phyloP scores from a whole-genome alignment of 148 eudicot genomes.

The Cornus suecica region DNA sequence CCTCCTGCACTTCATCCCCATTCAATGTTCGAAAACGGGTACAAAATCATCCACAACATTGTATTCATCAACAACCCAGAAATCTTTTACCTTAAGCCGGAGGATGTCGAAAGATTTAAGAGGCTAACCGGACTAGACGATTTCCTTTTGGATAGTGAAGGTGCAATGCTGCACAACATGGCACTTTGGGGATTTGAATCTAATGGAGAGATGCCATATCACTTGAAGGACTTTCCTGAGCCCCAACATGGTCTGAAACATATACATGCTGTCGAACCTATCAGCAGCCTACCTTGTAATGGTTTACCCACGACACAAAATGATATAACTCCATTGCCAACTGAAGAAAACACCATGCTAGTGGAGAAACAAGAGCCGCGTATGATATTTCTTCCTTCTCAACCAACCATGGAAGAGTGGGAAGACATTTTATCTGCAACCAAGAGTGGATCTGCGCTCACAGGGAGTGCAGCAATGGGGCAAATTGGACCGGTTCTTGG shows the following conservation, averaged over 20 bases:
- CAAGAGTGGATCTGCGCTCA: slow-evolving; percentile 53
- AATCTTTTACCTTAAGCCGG: slow-evolving; percentile 35
- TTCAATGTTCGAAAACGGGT: slow-evolving; percentile 23
- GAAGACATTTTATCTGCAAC: slow-evolving; percentile 37
- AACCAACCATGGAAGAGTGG: slow-evolving; percentile 56
- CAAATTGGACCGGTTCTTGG: slow-evolving; percentile 66
- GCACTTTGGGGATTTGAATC: slow-evolving; percentile 19
- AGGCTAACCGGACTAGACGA: slow-evolving; percentile 48
- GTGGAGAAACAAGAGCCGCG: slow-evolving; percentile 43
- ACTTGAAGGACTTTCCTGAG: slow-evolving; percentile 14
- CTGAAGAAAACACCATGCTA: slow-evolving; percentile 14
- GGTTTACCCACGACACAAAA: slow-evolving; percentile 18
- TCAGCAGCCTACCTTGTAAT: neutral
- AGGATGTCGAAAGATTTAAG: slow-evolving; percentile 61
- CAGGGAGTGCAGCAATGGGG: slow-evolving; percentile 79
- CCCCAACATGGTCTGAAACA: slow-evolving; percentile 8
- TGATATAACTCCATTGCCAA: slow-evolving; percentile 23
- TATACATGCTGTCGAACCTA: slow-evolving; percentile 5
- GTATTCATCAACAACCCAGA: slow-evolving; percentile 53
- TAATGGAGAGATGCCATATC: slow-evolving; percentile 25
- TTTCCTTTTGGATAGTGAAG: slow-evolving; percentile 37
- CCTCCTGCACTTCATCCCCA: slow-evolving; percentile 62
- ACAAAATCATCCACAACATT: slow-evolving; percentile 41
- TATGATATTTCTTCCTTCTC: slow-evolving; percentile 63
- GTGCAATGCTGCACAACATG: slow-evolving; percentile 25